Evolutionary conservation across 1,139 yeast species (phyloP), one percentile per base, ranked within the genome.

Genomic region (Saccharomyces hybrid): DNA sequence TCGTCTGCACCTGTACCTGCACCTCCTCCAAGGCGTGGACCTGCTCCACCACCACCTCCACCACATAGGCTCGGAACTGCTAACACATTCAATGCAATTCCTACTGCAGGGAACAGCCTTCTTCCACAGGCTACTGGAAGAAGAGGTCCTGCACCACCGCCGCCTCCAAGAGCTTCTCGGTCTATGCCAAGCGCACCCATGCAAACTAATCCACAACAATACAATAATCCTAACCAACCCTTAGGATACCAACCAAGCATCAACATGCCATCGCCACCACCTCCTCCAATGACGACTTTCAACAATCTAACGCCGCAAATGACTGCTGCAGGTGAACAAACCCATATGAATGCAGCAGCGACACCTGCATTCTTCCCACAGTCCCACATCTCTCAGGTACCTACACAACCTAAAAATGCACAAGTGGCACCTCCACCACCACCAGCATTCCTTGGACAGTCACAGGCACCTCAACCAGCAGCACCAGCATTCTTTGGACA

Each of bases 11-110:
- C 64, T 47, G 64, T 62, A 34, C 59, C 59, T 16, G 74, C 74
- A 23, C 67, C 72, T 26, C 70, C 73, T 6, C 64, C 71, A 13
- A 58, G 61, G 48, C 64, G 71, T 29, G 66, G 60, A 9, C 66
- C 67, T 11, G 65, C 23, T 20, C 23, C 64, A 1, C 64, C 68
- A 3, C 61, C 68, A 9, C 68, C 71, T 11, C 66, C 66, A 20
- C 65, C 59, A 27, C 53, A 50, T 50, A 46, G 52, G 13, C 47
- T 25, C 9, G 27, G 2, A 16, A 38, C 52, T n/a, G 29, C 26
- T 44, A 26, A n/a, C 9, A 16, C 48, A 5, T n/a, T 47, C 4
- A 28, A 28, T 3, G 23, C 23, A 20, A 20, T 20, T 46, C 5
- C 38, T 16, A 26, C 49, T 8, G 4, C 38, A 3, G 26, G 14